Percentiles rank a stretch among this genome's conserved stretches.
phyloP scores from a whole-genome alignment of 2,329 filamentous ascomycete genomes.

The Shiraia sp. region DNA sequence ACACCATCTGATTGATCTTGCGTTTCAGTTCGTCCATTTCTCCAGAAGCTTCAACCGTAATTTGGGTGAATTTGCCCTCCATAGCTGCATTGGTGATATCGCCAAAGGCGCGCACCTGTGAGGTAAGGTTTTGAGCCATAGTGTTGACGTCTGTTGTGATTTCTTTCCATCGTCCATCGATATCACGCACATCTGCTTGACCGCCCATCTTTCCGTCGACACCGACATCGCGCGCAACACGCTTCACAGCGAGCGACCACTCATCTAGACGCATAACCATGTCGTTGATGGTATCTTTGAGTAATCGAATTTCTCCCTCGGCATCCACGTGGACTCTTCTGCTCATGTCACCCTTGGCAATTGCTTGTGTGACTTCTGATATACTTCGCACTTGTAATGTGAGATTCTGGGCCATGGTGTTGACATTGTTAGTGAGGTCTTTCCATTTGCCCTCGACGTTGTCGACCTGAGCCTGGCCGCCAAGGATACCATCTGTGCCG shows the following conservation, averaged over 20 bases:
- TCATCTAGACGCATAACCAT: slow-evolving; percentile 96
- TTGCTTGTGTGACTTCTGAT: slow-evolving; percentile 91
- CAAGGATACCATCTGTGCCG: slow-evolving; percentile 66
- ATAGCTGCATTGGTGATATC: slow-evolving; percentile 98
- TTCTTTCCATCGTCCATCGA: slow-evolving; percentile 95
- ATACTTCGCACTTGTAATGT: slow-evolving; percentile 80
- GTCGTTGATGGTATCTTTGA: slow-evolving; percentile 98
- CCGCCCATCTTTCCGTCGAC: slow-evolving; percentile 99
- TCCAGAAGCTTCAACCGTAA: slow-evolving; percentile 94
- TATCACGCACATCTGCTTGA: slow-evolving; percentile 89
- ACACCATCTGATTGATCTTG: slow-evolving; percentile 99
- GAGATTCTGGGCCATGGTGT: slow-evolving; percentile 68
- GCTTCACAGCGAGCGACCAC: slow-evolving; percentile 94
- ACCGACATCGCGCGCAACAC: slow-evolving; percentile 93
- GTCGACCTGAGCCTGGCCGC: slow-evolving; percentile 66
- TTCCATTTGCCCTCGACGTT: slow-evolving; percentile 71
- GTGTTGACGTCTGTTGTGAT: slow-evolving; percentile 97
- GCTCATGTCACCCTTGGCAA: slow-evolving; percentile 93
- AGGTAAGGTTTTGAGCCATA: slow-evolving; percentile 82
- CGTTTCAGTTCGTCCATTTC: slow-evolving; percentile 99
- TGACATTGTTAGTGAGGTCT: slow-evolving; percentile 68
- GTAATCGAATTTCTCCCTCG: slow-evolving; percentile 88
- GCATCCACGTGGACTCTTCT: slow-evolving; percentile 95
- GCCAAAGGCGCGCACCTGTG: slow-evolving; percentile 95
- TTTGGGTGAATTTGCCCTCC: slow-evolving; percentile 94